A percentile compares a stretch with the other conserved stretches of the same genome.
These are phyloP conservation scores for Acanthamoeba polyphaga DNA, from an alignment of 208 protist genomes.

Conservation along the genomic window DNA sequence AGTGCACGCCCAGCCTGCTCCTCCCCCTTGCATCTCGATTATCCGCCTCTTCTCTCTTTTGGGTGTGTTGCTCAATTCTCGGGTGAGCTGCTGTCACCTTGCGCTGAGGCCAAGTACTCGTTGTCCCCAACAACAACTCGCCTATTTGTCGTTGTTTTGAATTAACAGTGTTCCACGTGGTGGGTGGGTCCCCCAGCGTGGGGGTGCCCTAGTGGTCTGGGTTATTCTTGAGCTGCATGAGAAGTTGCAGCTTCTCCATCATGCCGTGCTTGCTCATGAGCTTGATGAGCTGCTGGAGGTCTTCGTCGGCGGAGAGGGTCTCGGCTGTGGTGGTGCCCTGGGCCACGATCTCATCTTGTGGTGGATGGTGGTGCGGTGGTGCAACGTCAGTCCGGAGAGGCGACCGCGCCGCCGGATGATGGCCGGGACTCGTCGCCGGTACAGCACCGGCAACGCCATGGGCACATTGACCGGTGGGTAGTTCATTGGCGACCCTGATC, in stretches of 20 bases:
- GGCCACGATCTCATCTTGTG: background rate
- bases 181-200: too few relatives aligned
- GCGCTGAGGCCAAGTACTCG: too few relatives aligned
- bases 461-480: background rate
- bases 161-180: too few relatives aligned
- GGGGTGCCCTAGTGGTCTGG: background rate
- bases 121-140: background rate
- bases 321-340: background rate
- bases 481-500: background rate
- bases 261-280: conserved; percentile 62
- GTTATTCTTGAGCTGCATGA: background rate
- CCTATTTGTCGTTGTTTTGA: too few relatives aligned
- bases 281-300: conserved; percentile 42
- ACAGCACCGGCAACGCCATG: background rate
- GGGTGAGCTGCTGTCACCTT: background rate
- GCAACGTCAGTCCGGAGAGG: background rate
- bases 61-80: background rate
- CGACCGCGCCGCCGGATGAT: too few relatives aligned
- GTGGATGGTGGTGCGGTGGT: background rate
- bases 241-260: conserved; percentile 11
- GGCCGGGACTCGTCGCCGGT: background rate
- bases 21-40: background rate
- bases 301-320: background rate
- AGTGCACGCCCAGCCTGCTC: background rate
- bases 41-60: background rate